phyloP scores from a whole-genome alignment of 129 eudicot species.

The Logfia minima region DNA sequence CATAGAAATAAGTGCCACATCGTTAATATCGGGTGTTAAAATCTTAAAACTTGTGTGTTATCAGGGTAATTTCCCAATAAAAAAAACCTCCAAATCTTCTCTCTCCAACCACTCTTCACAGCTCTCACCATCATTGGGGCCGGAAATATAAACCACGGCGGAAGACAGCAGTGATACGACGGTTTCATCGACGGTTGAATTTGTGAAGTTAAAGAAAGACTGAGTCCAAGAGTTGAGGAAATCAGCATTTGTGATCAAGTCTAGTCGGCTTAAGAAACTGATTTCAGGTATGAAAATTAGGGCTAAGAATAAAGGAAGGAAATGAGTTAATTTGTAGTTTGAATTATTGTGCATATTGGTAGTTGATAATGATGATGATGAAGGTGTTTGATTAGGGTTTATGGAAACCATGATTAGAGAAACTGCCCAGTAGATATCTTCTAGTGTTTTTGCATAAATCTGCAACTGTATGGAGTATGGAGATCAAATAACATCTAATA shows the following conservation, averaged over 20 bases:
- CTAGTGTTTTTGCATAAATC: no score
- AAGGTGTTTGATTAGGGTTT: background rate
- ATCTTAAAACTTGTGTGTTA: no score
- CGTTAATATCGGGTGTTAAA: background rate
- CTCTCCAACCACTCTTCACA: conserved; percentile 75
- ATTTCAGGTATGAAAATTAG: conserved; percentile 73
- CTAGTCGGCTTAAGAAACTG: conserved; percentile 66
- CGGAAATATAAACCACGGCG: conserved; percentile 21
- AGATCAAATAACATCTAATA: no score
- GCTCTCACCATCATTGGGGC: conserved; percentile 32
- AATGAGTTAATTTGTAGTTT: conserved; percentile 50
- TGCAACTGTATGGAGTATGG: no score
- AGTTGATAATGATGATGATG: conserved; percentile 12
- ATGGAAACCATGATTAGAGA: background rate
- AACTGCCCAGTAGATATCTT: no score
- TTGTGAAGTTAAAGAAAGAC: conserved; percentile 35
- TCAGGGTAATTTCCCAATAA: conserved; percentile 35
- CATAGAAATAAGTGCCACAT: no score
- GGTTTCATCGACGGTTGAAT: background rate
- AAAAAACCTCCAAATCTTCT: conserved; percentile 65
- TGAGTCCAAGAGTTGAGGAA: conserved; percentile 70
- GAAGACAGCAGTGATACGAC: conserved; percentile 28
- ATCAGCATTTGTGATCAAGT: conserved; percentile 58
- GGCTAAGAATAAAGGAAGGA: conserved; percentile 57
- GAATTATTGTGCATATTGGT: conserved; percentile 18